These are phyloP conservation scores for Calvatia gigantea DNA, from an alignment of 768 basidiomycete genomes.

Conservation along the genomic window DNA sequence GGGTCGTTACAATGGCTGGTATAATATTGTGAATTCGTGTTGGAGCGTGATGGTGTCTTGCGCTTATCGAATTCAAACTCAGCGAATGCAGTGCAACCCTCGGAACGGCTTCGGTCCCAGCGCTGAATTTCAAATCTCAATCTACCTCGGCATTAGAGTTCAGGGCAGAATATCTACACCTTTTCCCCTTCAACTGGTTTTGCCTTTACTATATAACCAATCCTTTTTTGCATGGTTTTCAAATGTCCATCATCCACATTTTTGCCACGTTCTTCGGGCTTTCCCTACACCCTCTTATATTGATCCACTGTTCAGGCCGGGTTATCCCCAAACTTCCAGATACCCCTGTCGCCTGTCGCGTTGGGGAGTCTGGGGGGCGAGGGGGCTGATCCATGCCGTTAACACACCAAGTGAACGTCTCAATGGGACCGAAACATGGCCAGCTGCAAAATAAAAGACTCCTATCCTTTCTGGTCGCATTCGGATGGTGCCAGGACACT, in stretches of 20 bases:
- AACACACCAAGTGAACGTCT: too few relatives aligned
- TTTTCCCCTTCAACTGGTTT: neutral
- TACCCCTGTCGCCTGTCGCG: neutral
- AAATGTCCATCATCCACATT: too few relatives aligned
- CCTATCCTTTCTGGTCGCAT: neutral
- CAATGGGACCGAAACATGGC: too few relatives aligned
- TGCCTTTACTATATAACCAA: too few relatives aligned
- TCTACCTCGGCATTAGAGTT: neutral
- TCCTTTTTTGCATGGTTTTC: too few relatives aligned
- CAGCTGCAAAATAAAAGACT: too few relatives aligned
- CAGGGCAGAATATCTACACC: neutral
- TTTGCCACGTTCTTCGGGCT: neutral
- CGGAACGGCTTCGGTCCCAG: neutral
- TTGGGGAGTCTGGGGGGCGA: too few relatives aligned
- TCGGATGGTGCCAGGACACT: too few relatives aligned
- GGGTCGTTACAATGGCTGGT: neutral
- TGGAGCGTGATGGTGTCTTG: neutral
- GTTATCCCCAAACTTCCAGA: neutral
- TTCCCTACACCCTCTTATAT: neutral
- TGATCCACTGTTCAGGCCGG: neutral
- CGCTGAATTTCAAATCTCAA: neutral
- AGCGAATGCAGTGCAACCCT: neutral
- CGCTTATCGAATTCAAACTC: conserved; percentile 2
- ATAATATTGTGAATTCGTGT: neutral
- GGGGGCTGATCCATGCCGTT: neutral